Evolutionary conservation across 768 basidiomycete species (phyloP).

Genomic region (Rhizopogon sp.): DNA sequence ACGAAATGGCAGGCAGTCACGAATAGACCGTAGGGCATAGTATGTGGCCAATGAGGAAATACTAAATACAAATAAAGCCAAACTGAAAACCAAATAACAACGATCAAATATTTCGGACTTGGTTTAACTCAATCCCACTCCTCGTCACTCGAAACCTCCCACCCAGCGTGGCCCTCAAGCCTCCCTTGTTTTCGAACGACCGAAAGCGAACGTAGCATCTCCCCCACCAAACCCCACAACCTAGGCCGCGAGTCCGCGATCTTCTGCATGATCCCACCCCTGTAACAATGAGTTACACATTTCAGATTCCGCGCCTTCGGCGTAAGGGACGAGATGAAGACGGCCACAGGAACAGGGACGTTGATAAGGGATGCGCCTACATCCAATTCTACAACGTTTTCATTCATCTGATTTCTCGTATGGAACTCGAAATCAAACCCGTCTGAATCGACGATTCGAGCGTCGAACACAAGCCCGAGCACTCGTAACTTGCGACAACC

Average conservation of each 20-base stretch:
- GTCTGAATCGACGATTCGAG: not conserved
- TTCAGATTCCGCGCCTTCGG: not conserved
- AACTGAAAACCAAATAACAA: not conserved
- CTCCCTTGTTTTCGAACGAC: not conserved
- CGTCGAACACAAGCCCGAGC: slow-evolving; percentile 4
- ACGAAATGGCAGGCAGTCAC: too few relatives aligned
- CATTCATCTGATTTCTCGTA: not conserved
- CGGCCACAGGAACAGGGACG: not conserved
- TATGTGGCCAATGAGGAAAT: not conserved
- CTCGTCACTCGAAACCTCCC: not conserved
- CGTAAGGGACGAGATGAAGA: not conserved
- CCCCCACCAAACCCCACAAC: not conserved
- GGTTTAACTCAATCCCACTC: not conserved
- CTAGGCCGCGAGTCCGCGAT: not conserved
- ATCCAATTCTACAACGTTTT: not conserved
- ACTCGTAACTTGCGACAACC: not conserved
- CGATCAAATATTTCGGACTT: not conserved
- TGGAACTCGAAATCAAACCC: not conserved
- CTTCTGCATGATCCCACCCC: not conserved
- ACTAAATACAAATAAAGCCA: not conserved
- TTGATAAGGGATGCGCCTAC: slow-evolving; percentile 1
- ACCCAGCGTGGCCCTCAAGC: not conserved
- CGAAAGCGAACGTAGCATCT: not conserved
- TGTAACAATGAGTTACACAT: not conserved
- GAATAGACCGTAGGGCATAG: too few relatives aligned